Evolutionary conservation across 2,329 filamentous ascomycete genomes (phyloP), one percentile per base, ranked within the genome.

Genomic region (Arthrocladium fulminans): DNA sequence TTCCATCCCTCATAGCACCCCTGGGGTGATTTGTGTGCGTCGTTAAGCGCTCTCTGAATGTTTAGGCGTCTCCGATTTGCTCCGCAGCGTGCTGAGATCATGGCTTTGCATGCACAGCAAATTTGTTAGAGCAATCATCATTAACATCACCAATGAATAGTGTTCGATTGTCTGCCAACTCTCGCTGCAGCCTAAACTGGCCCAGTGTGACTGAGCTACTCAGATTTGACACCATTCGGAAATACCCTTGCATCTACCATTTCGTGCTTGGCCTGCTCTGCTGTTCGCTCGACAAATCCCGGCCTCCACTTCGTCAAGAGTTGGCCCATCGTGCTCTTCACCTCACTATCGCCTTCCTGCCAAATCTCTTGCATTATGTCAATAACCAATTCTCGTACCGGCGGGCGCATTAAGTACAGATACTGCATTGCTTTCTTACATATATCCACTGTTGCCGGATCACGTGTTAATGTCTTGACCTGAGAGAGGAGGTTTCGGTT

Each of bases 401-500:
- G 79, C 3, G 78, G 77, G n/a, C 77, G 70, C 58, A 80, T 71
- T 64, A 79, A 71, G 50, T 78, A 65, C 22, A 80, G 61, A 58
- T 80, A 79, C 67, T 80, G 70, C 51, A 83, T 64, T 10, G 77
- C 70, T 56, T 75, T 75, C 17, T 76, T 72, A 22, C 75, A 77
- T 35, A 83, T 68, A 40, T 71, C 72, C 41, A 83, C 76, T 41
- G 80, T 69, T 58, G 83, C 80, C 0, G 80, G 80, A 61, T 83
- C 80, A 55, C 75, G 73, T 1, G 80, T 79, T 49, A 83, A 68
- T 51, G 73, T 76, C 57, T 75, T 75, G 29, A 97, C 80, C 43
- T 85, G 78, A 40, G 81, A 74, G 2, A 97, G 73, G 52, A 97
- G 80, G 9, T 77, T 74, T 27, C 72, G 66, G 52, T 81, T 87